Conservation (phyloP, 2,329 filamentous ascomycete species). For the Geosmithia flava region DNA sequence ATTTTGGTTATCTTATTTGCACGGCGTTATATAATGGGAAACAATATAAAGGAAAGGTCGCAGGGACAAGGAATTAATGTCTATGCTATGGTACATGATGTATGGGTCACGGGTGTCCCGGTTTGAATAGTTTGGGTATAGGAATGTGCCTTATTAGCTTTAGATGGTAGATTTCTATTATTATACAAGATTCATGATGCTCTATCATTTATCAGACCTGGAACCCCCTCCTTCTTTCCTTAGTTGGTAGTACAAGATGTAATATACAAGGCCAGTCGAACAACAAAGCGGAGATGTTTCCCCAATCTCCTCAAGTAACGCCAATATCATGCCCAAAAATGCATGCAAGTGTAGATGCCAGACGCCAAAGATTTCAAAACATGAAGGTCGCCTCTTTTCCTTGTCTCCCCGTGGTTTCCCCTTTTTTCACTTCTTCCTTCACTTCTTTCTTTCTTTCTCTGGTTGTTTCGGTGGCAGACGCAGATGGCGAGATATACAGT, state of each 20-base stretch:
- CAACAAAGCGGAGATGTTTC: background rate
- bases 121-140: background rate
- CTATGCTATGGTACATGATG: background rate
- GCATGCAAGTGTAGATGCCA: slow-evolving; percentile 5
- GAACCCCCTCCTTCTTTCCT: background rate
- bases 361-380: background rate
- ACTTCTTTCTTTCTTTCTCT: background rate
- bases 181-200: background rate
- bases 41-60: background rate
- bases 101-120: background rate
- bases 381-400: background rate
- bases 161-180: background rate
- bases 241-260: background rate
- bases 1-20: background rate
- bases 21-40: background rate
- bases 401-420: background rate
- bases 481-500: no score
- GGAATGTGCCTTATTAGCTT: background rate
- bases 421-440: slow-evolving; percentile 1
- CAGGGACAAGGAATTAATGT: background rate
- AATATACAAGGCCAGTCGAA: background rate
- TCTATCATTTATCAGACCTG: background rate
- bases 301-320: background rate
- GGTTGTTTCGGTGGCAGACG: background rate
- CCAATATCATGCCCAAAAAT: background rate